Evolutionary conservation across 2,329 filamentous ascomycete species (phyloP), one percentile per base, ranked within the genome.

Genomic region (Teratosphaeria pseudoeucalypti): DNA sequence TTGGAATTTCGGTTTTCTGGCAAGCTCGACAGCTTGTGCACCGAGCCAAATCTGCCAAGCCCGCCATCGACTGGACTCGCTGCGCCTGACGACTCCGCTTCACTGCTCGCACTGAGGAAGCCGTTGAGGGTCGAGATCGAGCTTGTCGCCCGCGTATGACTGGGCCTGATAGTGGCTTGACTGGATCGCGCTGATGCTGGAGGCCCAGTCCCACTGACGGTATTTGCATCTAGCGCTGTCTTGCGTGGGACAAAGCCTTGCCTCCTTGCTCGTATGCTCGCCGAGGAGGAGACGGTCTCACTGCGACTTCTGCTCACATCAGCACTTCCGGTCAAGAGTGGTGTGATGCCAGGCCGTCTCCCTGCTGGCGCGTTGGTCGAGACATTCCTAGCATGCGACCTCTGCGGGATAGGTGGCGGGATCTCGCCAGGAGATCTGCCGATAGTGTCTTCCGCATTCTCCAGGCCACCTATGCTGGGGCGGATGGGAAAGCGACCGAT

Each of bases 391-490:
- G 89, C 90, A 71, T 96, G 91, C 2, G 90, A 94, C 61, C 88
- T 83, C 4, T 83, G 83, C 0, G 90, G 90, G 61, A 95, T 89
- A 0, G 89, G 88, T 2, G 92, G 90, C 32, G 88, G 81, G 37
- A 60, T 60, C n/a, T 65, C 63, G 16, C 83, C 74, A 14, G 88
- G 89, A 3, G 88, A 92, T 63, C 85, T 84, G 52, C 84, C 77
- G 65, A 87, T 85, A 39, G 82, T 76, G 3, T 86, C 76, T 7
- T 71, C 64, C 52, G 77, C 73, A 59, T 73, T 74, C 26, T 94
- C 90, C 55, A 84, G 81, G 16, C 87, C 86, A 70, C 76, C 76
- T 59, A 79, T 71, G 63, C 88, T 90, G 57, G 90, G 87, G 67
- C 85, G 86, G 67, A 86, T 81, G 1, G 83, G 83, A 66, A 85